Percentiles rank a stretch among this genome's conserved stretches.
Conservation (phyloP, 202 grass and related monocot genomes). For the Schoenoplectus tabernaemontani region DNA sequence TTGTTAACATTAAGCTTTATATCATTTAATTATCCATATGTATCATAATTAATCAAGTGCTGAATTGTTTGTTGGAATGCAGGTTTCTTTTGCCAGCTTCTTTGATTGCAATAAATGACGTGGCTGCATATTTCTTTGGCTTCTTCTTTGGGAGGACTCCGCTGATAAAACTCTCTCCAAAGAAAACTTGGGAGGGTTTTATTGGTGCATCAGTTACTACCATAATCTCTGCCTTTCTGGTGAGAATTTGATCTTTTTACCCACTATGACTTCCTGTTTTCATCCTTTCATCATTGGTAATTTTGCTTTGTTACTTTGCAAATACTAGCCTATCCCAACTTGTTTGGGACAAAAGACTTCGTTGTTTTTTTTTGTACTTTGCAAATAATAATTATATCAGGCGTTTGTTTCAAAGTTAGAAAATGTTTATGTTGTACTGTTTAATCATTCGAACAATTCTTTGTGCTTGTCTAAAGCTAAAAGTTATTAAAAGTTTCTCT, state of each 20-base stretch:
- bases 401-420: neutral
- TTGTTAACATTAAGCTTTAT: slow-evolving; percentile 14
- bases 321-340: too few relatives aligned
- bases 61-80: neutral
- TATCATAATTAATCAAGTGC: slow-evolving; percentile 21
- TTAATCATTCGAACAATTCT: neutral
- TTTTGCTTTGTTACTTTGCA: neutral
- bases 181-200: slow-evolving; percentile 99
- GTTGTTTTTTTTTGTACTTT: too few relatives aligned
- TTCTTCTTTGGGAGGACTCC: slow-evolving; percentile 98
- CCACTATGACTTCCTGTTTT: neutral
- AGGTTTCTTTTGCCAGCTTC: slow-evolving; percentile 99
- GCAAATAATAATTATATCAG: neutral
- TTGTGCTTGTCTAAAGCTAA: neutral
- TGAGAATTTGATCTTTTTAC: slow-evolving; percentile 25
- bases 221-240: slow-evolving; percentile 89
- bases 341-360: too few relatives aligned
- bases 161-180: slow-evolving; percentile 96
- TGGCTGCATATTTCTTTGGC: slow-evolving; percentile 93
- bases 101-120: slow-evolving; percentile 94
- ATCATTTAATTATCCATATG: slow-evolving; percentile 18
- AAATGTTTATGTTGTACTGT: neutral
- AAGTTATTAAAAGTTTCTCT: neutral
- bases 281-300: neutral
- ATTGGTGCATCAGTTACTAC: slow-evolving; percentile 94